Evolutionary conservation across 345 rosid genomes (phyloP).

Genomic region (Lepidium sativum): DNA sequence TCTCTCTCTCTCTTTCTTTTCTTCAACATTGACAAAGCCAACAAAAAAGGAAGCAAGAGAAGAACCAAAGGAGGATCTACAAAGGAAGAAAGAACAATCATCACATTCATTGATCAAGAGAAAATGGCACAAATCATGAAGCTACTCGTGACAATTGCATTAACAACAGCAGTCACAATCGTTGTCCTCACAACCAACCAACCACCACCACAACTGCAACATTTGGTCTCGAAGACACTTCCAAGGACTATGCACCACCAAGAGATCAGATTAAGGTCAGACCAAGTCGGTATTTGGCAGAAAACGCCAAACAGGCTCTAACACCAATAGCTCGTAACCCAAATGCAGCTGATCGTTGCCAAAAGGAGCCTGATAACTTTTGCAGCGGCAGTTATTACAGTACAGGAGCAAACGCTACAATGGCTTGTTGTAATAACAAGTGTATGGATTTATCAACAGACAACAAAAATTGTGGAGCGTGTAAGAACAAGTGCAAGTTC

Average conservation of each 20-base stretch:
- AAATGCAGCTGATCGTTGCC: slow-evolving; percentile 61
- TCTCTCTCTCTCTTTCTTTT: not conserved
- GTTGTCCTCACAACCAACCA: slow-evolving; percentile 33
- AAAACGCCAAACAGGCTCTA: slow-evolving; percentile 12
- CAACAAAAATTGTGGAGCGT: slow-evolving; percentile 58
- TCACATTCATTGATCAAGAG: not conserved
- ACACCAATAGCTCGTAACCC: slow-evolving; percentile 36
- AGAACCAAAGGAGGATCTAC: not conserved
- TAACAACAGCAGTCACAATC: slow-evolving; percentile 39
- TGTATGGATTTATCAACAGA: slow-evolving; percentile 48
- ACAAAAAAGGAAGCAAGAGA: not conserved
- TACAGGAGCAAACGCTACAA: slow-evolving; percentile 26
- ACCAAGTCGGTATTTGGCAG: slow-evolving; percentile 52
- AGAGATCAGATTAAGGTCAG: slow-evolving; percentile 28
- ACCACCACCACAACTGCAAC: slow-evolving; percentile 14
- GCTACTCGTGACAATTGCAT: slow-evolving; percentile 30
- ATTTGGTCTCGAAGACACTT: not conserved
- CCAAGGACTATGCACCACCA: not conserved
- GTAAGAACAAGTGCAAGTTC: slow-evolving; percentile 62
- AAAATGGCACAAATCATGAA: slow-evolving; percentile 35
- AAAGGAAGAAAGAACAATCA: not conserved
- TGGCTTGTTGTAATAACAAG: slow-evolving; percentile 73
- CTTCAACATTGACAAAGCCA: not conserved
- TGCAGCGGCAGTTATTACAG: slow-evolving; percentile 26
- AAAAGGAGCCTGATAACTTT: slow-evolving; percentile 30